phyloP scores from a whole-genome alignment of 2,329 filamentous ascomycete genomes.

The Samsoniella hepiali region DNA sequence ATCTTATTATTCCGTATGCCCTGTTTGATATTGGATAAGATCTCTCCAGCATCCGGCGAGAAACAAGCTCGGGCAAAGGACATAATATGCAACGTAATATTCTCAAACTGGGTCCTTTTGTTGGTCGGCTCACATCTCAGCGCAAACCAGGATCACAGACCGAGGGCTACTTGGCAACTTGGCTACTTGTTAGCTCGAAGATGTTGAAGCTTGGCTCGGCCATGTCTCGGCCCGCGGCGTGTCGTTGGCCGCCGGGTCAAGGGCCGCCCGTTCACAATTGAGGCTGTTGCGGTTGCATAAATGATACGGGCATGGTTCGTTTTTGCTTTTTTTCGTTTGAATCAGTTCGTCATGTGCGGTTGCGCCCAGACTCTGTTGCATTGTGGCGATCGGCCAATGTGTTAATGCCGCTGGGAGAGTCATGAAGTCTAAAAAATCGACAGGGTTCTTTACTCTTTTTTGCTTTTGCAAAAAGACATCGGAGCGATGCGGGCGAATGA shows the following conservation, averaged over 20 bases:
- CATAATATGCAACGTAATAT: background rate
- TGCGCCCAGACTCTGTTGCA: slow-evolving; percentile 7
- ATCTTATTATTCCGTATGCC: background rate
- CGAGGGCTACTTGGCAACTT: background rate
- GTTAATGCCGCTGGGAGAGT: background rate
- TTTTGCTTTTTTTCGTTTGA: background rate
- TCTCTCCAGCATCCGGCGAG: background rate
- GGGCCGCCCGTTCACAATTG: background rate
- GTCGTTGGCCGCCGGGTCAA: background rate
- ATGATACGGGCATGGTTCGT: background rate
- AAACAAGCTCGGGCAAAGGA: background rate
- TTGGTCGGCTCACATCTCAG: slow-evolving; percentile 10
- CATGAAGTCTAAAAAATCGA: background rate
- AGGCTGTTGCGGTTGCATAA: background rate
- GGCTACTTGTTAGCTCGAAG: background rate
- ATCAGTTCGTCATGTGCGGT: background rate
- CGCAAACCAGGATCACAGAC: slow-evolving; percentile 8
- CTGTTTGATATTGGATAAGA: background rate
- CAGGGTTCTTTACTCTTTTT: background rate
- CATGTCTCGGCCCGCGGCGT: slow-evolving; percentile 7
- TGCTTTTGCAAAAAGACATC: slow-evolving; percentile 6
- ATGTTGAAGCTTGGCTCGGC: background rate
- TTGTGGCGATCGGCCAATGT: background rate
- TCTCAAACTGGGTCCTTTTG: background rate
- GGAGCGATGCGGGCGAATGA: background rate